Evolutionary conservation across 257 asterid genomes (phyloP).

Genomic region (Jasminum sambac): DNA sequence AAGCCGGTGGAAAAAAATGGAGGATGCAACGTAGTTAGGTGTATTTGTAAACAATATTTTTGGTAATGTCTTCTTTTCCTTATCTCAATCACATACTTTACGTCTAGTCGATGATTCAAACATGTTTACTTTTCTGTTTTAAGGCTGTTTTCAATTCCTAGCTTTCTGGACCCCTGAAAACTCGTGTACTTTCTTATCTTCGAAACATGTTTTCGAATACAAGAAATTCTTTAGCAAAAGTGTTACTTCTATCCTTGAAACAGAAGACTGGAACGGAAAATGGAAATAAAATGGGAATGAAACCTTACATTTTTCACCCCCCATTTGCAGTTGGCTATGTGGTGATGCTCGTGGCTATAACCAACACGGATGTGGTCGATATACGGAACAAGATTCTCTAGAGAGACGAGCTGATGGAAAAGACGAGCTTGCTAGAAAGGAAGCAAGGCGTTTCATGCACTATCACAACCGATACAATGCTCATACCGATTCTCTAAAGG

Average conservation of each 20-base stretch:
- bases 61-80: conserved; percentile 37
- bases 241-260: too few relatives aligned
- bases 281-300: too few relatives aligned
- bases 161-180: too few relatives aligned
- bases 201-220: too few relatives aligned
- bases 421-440: conserved; percentile 25
- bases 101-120: neutral
- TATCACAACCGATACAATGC: conserved; percentile 44
- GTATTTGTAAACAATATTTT: conserved; percentile 56
- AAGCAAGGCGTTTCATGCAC: conserved; percentile 46
- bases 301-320: neutral
- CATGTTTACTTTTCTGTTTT: too few relatives aligned
- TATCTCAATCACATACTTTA: too few relatives aligned
- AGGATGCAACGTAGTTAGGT: conserved; percentile 58
- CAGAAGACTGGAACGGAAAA: neutral
- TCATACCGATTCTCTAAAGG: conserved; percentile 46
- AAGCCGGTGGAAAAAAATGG: conserved; percentile 57
- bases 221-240: too few relatives aligned
- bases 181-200: too few relatives aligned
- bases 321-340: conserved; percentile 56
- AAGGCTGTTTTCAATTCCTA: too few relatives aligned
- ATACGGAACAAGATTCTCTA: conserved; percentile 13
- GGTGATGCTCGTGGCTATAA: conserved; percentile 49
- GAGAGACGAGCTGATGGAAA: neutral
- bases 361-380: conserved; percentile 52